Evolutionary conservation across 192 early-diverging fungal species (phyloP), one percentile per base, ranked within the genome.

Genomic region (Backusella liffmaniae): DNA sequence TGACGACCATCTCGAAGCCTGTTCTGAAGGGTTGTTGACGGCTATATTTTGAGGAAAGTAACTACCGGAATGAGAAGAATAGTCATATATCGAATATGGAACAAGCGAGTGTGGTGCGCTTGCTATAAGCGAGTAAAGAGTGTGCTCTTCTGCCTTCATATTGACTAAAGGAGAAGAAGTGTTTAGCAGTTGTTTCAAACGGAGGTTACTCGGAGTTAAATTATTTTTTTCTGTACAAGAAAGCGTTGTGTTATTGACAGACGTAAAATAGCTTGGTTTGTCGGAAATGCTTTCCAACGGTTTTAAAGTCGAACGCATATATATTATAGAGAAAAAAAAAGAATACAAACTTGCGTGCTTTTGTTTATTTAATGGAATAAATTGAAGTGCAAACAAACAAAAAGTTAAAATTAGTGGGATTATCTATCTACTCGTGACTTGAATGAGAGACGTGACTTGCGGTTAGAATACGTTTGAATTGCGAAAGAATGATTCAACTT

Each of bases 1-100:
- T 41, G 89, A 90, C 36, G 96, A 94, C 97, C 97, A 99, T 35
- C 97, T 87, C 30, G 96, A 98, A 2, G 87, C 81, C 83, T 98
- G 95, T 77, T 98, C 96, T 66, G 87, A 86, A 30, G 97, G 97
- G 32, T 90, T 92, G 84, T 95, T 91, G 29, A 86, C 86, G 67
- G 87, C 82, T 77, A 98, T 96, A 83, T 97, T 89, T 72, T 88
- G 88, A 42, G 97, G 96, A 69, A 94, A 87, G 81, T 95, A 98
- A 62, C 84, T 86, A 1, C 96, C 92, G 1, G 94, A 92, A 70
- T 97, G 92, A 34, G 92, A 94, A 2, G 94, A 96, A 86, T 89
- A 96, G 4, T 88, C 77, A 73, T 92, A 85, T 32, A 95, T 89
- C 32, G 86, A 84, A 76, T 94, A 95, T 37, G 87, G 75, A 29